Evolutionary conservation across 805 yeast genomes (phyloP).

Genomic region (Soucietia sequanensis): DNA sequence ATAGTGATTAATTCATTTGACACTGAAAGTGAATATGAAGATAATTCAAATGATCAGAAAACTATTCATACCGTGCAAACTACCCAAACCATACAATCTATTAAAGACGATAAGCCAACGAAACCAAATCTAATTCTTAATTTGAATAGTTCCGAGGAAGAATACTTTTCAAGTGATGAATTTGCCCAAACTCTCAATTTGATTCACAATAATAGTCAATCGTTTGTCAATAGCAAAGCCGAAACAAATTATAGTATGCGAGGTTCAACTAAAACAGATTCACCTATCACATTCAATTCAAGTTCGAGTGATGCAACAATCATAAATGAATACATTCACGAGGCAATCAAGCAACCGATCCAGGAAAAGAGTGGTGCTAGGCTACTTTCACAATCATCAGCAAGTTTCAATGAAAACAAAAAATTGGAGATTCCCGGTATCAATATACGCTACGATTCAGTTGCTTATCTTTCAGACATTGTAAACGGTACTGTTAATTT

Average conservation of each 20-base stretch:
- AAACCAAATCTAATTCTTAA: constrained; percentile 1
- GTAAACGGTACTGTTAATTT: constrained; percentile 24
- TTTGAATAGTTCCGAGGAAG: constrained; percentile 28
- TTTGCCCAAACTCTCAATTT: constrained; percentile 11
- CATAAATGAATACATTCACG: constrained; percentile 10
- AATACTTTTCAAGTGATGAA: constrained; percentile 32
- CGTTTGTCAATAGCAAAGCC: background rate
- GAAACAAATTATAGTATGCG: no score
- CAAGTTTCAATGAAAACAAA: background rate
- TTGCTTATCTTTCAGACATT: constrained; percentile 31
- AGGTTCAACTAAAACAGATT: background rate
- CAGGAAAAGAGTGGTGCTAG: background rate
- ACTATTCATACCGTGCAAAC: no score
- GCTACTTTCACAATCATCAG: no score
- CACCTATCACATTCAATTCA: constrained; percentile 5
- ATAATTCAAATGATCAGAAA: no score
- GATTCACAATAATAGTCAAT: background rate
- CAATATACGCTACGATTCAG: constrained; percentile 22
- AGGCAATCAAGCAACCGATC: background rate
- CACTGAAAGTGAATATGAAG: background rate
- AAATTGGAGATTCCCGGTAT: background rate
- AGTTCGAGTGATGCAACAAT: constrained; percentile 22
- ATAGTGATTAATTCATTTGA: no score
- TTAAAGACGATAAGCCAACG: constrained; percentile 5
- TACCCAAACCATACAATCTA: constrained; percentile 3